Conservation (phyloP, 495 filamentous ascomycete species). For the Penicillium salamii region DNA sequence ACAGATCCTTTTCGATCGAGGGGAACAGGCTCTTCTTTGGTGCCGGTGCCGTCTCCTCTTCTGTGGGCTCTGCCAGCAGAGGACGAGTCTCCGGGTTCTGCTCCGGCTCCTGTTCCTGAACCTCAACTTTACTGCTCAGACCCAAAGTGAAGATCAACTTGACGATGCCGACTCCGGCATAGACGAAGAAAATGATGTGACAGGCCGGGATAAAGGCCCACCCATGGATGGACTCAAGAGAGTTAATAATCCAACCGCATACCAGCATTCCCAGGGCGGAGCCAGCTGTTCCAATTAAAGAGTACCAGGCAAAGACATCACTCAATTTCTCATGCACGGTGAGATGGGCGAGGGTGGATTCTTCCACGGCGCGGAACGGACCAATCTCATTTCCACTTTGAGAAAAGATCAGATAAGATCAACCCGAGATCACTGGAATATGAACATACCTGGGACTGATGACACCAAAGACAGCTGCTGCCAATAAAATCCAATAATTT, state of each 20-base stretch:
- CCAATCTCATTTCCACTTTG: constrained; percentile 72
- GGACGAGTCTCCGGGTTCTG: constrained; percentile 40
- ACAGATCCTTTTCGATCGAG: constrained; percentile 54
- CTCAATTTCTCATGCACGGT: constrained; percentile 56
- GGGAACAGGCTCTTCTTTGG: constrained; percentile 35
- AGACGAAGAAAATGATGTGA: constrained; percentile 65
- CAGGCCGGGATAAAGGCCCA: constrained; percentile 63
- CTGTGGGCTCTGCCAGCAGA: constrained; percentile 38
- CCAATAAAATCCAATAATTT: constrained; percentile 73
- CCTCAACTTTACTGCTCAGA: constrained; percentile 61
- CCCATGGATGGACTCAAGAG: constrained; percentile 41
- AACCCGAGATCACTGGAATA: background rate
- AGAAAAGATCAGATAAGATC: constrained; percentile 12
- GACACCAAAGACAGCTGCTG: constrained; percentile 75
- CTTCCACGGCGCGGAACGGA: constrained; percentile 83
- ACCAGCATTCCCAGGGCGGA: constrained; percentile 62
- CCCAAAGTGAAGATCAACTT: constrained; percentile 61
- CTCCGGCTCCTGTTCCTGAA: constrained; percentile 27
- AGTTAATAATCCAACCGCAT: constrained; percentile 63
- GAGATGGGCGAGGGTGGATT: constrained; percentile 75
- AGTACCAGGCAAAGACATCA: constrained; percentile 84
- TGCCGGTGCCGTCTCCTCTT: background rate
- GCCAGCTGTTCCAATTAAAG: constrained; percentile 61
- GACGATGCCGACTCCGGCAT: constrained; percentile 62
- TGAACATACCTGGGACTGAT: constrained; percentile 71